Evolutionary conservation across 1,284 basidiomycete species (phyloP).

Genomic region (Leccinum huronense): DNA sequence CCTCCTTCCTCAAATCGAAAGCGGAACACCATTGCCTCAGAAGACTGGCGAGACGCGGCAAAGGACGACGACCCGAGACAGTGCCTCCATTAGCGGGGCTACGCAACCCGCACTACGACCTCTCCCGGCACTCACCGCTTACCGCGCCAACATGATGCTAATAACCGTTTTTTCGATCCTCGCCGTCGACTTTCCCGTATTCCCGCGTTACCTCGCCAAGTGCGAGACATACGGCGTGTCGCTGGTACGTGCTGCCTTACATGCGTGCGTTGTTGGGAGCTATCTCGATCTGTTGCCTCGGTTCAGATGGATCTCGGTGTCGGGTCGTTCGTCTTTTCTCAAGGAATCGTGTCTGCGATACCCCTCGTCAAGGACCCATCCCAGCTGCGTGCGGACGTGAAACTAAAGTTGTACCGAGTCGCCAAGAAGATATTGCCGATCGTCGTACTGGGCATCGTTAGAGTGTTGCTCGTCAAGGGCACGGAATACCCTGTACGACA

Average conservation of each 20-base stretch:
- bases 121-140: slow-evolving; percentile 79
- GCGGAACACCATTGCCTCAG: slow-evolving; percentile 52
- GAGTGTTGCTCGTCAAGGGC: slow-evolving; percentile 88
- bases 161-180: slow-evolving; percentile 91
- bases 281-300: slow-evolving; percentile 8
- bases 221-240: slow-evolving; percentile 95
- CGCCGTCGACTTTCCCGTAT: slow-evolving; percentile 94
- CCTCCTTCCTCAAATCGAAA: slow-evolving; percentile 43
- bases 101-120: slow-evolving; percentile 35
- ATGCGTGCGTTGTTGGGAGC: not conserved
- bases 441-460: slow-evolving; percentile 70
- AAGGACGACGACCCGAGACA: slow-evolving; percentile 20
- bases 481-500: slow-evolving; percentile 86
- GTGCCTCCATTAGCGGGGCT: slow-evolving; percentile 7
- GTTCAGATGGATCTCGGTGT: slow-evolving; percentile 95
- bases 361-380: slow-evolving; percentile 65
- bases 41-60: slow-evolving; percentile 26
- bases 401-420: slow-evolving; percentile 51
- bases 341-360: slow-evolving; percentile 85
- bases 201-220: slow-evolving; percentile 87
- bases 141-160: slow-evolving; percentile 94
- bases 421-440: slow-evolving; percentile 67
- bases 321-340: slow-evolving; percentile 94
- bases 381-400: slow-evolving; percentile 48
- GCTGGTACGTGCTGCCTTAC: slow-evolving; percentile 53